Percentiles rank a stretch among this genome's conserved stretches.
These are phyloP conservation scores for Diospyros lotus DNA, from an alignment of 148 eudicot genomes.

Conservation along the genomic window DNA sequence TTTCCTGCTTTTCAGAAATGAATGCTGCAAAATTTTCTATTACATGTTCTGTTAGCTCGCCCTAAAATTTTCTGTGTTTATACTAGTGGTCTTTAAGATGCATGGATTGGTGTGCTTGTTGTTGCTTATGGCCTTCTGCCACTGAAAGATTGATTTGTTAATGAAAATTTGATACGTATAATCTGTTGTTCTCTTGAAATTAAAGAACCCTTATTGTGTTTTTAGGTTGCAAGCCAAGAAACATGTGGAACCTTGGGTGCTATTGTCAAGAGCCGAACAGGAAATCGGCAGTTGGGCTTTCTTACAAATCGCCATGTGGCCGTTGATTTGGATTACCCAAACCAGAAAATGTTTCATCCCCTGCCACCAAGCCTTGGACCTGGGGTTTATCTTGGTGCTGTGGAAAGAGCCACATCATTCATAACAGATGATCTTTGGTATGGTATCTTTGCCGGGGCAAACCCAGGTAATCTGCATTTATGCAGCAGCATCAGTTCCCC, in stretches of 20 bases:
- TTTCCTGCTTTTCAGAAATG: not conserved
- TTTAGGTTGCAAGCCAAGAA: conserved; percentile 66
- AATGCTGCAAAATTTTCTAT: not conserved
- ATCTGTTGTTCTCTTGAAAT: conserved; percentile 8
- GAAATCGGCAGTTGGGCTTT: conserved; percentile 57
- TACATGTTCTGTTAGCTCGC: not conserved
- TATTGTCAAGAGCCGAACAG: conserved; percentile 67
- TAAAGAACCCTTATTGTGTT: not conserved
- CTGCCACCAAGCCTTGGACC: conserved; percentile 76
- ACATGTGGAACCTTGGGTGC: conserved; percentile 70
- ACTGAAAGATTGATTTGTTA: not conserved
- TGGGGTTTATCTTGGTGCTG: conserved; percentile 71
- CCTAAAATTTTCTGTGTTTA: not conserved
- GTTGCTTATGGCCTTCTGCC: not conserved
- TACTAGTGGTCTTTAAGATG: not conserved
- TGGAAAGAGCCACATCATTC: conserved; percentile 70
- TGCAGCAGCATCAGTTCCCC: not conserved
- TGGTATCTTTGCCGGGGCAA: conserved; percentile 65
- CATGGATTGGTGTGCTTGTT: not conserved
- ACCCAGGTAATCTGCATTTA: conserved; percentile 47
- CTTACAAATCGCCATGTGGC: conserved; percentile 73
- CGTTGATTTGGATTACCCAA: conserved; percentile 67
- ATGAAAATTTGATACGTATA: not conserved
- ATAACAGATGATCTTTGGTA: conserved; percentile 71
- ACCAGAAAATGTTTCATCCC: conserved; percentile 74